Evolutionary conservation across 306 rosid species (phyloP).

Genomic region (Castanopsis chinensis): DNA sequence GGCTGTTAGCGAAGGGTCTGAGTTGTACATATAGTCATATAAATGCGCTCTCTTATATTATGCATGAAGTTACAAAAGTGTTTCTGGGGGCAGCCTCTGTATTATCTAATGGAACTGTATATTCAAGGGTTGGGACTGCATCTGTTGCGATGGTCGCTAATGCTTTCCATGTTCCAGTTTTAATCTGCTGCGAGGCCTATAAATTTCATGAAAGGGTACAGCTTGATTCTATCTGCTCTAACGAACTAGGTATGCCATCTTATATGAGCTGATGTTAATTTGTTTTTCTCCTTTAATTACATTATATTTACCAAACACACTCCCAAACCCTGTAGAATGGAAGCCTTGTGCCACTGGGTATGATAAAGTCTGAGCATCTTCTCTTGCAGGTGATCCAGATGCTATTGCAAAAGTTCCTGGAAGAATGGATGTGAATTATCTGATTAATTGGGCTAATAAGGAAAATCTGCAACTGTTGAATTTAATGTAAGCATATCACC

Average conservation of each 20-base stretch:
- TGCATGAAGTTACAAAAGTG: constrained; percentile 85
- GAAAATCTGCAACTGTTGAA: constrained; percentile 70
- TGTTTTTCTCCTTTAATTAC: constrained; percentile 1
- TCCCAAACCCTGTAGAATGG: not conserved
- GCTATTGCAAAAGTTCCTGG: constrained; percentile 67
- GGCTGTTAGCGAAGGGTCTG: constrained; percentile 68
- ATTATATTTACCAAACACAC: not conserved
- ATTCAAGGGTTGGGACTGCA: constrained; percentile 91
- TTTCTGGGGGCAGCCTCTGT: constrained; percentile 79
- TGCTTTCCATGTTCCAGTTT: constrained; percentile 75
- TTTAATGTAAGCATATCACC: constrained; percentile 55
- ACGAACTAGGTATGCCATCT: constrained; percentile 66
- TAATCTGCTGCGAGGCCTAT: constrained; percentile 90
- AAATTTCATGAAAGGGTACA: constrained; percentile 96
- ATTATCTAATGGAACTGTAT: constrained; percentile 79
- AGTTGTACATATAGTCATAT: constrained; percentile 81
- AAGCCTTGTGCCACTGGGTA: not conserved
- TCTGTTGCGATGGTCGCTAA: constrained; percentile 92
- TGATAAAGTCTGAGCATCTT: constrained; percentile 14
- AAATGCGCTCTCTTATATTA: constrained; percentile 73
- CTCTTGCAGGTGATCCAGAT: constrained; percentile 65
- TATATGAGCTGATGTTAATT: constrained; percentile 5
- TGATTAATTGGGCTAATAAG: constrained; percentile 46
- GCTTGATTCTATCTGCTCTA: constrained; percentile 88
- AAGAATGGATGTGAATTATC: constrained; percentile 57